Conservation (phyloP, 192 early-diverging fungal genomes). For the Globomyces pollinis-pini region DNA sequence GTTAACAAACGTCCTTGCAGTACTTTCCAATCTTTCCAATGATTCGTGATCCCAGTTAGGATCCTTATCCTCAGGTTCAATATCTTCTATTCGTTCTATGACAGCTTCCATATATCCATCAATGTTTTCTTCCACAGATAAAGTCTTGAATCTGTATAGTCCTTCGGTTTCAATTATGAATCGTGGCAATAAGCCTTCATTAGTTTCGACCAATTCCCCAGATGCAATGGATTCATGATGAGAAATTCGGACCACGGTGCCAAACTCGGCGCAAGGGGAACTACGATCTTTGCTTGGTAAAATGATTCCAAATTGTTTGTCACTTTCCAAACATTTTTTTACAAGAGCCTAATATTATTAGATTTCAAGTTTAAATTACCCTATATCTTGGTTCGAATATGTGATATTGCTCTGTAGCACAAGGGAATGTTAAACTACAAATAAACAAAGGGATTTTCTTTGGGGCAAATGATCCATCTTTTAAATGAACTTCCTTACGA, state of each 20-base stretch:
- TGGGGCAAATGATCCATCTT: neutral
- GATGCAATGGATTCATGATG: constrained; percentile 16
- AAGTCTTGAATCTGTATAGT: neutral
- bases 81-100: neutral
- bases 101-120: constrained; percentile 2
- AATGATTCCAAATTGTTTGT: constrained; percentile 3
- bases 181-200: constrained; percentile 11
- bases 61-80: constrained; percentile 5
- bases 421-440: constrained; percentile 18
- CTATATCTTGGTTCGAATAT: constrained; percentile 24
- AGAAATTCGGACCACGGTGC: constrained; percentile 19
- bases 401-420: constrained; percentile 5
- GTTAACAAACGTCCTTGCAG: constrained; percentile 24
- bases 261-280: constrained; percentile 13
- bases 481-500: neutral
- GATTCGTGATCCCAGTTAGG: neutral
- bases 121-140: neutral
- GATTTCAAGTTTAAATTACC: constrained; percentile 6
- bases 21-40: constrained; percentile 3
- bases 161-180: constrained; percentile 5
- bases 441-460: constrained; percentile 20
- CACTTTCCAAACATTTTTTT: constrained; percentile 10
- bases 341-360: constrained; percentile 9
- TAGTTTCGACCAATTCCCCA: constrained; percentile 1
- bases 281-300: constrained; percentile 3